A percentile compares a stretch with the other conserved stretches of the same genome.
These are phyloP conservation scores for Colletotrichum nymphaeae DNA, from an alignment of 2,329 filamentous ascomycete species.

Conservation along the genomic window DNA sequence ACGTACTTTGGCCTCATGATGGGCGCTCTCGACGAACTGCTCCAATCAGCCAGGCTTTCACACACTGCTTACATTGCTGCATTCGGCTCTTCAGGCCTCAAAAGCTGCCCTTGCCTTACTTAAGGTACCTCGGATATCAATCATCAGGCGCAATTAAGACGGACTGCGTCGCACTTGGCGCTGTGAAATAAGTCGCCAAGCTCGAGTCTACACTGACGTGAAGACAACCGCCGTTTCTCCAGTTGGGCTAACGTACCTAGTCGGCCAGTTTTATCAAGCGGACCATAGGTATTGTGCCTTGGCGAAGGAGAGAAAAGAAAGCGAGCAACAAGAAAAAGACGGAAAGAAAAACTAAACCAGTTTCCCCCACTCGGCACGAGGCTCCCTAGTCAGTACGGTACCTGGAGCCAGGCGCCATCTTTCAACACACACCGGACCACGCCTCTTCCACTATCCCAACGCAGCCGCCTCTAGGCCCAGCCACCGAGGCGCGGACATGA, in stretches of 20 bases:
- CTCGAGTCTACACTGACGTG: neutral
- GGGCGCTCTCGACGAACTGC: neutral
- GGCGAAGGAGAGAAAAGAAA: neutral
- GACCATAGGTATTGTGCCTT: neutral
- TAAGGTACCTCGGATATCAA: neutral
- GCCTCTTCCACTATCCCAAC: neutral
- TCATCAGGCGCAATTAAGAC: too few relatives aligned
- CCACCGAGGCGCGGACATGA: slow-evolving; percentile 24
- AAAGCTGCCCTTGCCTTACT: neutral
- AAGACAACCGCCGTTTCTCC: neutral
- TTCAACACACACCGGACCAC: neutral
- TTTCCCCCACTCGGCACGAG: slow-evolving; percentile 28
- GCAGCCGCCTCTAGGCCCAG: slow-evolving; percentile 7
- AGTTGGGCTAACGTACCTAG: neutral
- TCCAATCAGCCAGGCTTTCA: neutral
- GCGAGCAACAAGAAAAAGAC: neutral
- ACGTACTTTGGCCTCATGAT: neutral
- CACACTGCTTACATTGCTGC: too few relatives aligned
- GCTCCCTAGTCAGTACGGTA: slow-evolving; percentile 29
- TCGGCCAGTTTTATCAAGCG: neutral
- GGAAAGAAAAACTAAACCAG: neutral
- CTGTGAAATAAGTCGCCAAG: neutral
- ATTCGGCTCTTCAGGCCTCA: neutral
- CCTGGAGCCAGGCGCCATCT: slow-evolving; percentile 11
- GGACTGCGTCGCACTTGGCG: neutral